phyloP scores from a whole-genome alignment of 192 early-diverging fungal species.

The Phlyctochytrium arcticum region DNA sequence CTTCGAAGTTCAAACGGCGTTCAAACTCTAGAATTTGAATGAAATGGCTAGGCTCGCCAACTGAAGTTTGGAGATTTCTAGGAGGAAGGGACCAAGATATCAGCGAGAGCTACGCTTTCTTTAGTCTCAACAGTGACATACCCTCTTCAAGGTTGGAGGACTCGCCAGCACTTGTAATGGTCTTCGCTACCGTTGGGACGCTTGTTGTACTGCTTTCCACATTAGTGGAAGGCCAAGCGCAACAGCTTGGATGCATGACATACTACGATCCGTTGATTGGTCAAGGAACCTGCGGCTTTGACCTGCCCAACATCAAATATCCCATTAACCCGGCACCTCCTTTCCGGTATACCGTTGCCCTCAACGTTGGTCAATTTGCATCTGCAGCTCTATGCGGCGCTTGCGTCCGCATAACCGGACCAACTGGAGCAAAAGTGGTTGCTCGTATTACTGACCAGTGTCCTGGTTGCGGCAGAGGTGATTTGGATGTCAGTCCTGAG shows the following conservation, averaged over 20 bases:
- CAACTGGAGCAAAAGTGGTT: not conserved
- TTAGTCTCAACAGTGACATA: too few relatives aligned
- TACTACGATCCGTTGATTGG: not conserved
- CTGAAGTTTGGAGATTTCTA: too few relatives aligned
- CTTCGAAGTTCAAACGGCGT: too few relatives aligned
- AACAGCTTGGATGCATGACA: not conserved
- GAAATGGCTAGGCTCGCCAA: too few relatives aligned
- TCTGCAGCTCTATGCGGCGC: not conserved
- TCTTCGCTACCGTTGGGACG: too few relatives aligned
- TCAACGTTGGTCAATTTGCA: not conserved
- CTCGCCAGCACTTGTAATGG: too few relatives aligned
- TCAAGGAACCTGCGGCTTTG: not conserved
- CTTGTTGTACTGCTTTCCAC: too few relatives aligned
- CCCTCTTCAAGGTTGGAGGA: too few relatives aligned
- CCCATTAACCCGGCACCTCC: not conserved
- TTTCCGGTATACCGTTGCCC: not conserved
- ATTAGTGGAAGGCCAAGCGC: too few relatives aligned
- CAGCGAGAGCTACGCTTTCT: too few relatives aligned
- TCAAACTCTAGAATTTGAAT: too few relatives aligned
- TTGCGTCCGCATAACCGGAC: not conserved
- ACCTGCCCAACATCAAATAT: not conserved
- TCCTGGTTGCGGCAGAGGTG: not conserved
- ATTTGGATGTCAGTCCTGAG: not conserved
- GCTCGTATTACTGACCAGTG: not conserved
- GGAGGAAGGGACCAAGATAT: too few relatives aligned